Evolutionary conservation across 129 eudicot species (phyloP), one percentile per base, ranked within the genome.

Genomic region (Oenanthe sinensis): DNA sequence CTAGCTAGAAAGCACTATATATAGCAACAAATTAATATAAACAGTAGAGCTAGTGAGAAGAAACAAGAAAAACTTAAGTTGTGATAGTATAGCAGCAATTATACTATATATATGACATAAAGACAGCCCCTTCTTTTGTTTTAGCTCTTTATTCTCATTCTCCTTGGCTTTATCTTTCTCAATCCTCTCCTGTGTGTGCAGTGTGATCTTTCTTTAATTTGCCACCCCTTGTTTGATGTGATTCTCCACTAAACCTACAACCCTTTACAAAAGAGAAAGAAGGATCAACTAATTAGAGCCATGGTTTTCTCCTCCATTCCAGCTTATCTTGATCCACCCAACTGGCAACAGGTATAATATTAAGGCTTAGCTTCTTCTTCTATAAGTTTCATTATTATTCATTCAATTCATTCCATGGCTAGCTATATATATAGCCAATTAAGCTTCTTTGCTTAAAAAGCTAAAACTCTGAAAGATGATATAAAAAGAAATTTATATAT

Each of bases 91-190:
- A n/a, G 68, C 68, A 24, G 47, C 48, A 71, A 16, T 42, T 20
- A 42, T 70, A 70, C n/a, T 70, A 70, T 74, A 84, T 80, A 84
- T 71, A 71, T 73, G 49, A 72, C 86, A 83, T 87, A 91, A 91
- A 91, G 97, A 83, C 81, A 91, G 94, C 84, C 82, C 79, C 78
- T 75, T 68, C 80, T 83, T 89, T 90, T 83, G 81, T 83, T 86
- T 88, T 83, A 79, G 87, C 85, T 81, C 91, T 80, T 84, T 82
- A 83, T 88, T 83, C 91, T 86, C 89, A 81, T 84, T 87, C 85
- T 58, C 80, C 69, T 78, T 62, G 74, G 79, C 84, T 70, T 76
- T 71, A 75, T 81, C 72, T 80, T 69, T 75, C 83, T 79, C 33
- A 4, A 24, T 71, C 47, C 69, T 79, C 75, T 75, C 77, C 74